Conservation (phyloP, 1,284 basidiomycete genomes). For the Ustilago xerochloae region DNA sequence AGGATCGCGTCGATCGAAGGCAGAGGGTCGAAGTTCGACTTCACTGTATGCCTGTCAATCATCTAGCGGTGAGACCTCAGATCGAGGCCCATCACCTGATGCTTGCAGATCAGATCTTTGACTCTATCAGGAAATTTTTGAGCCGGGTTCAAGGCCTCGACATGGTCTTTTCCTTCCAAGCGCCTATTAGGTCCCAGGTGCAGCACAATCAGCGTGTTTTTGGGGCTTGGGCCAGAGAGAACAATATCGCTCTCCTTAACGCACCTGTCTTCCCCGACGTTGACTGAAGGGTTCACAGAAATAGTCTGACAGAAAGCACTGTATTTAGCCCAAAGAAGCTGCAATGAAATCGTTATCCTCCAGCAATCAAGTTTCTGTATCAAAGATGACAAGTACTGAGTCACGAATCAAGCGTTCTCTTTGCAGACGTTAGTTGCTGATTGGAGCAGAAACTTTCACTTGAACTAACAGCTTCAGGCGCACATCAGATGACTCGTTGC, state of each 20-base stretch:
- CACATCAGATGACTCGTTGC: too few species aligned
- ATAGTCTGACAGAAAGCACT: too few species aligned
- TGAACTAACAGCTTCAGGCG: too few species aligned
- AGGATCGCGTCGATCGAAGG: not conserved
- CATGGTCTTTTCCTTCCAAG: slow-evolving; percentile 13
- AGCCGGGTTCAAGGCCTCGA: not conserved
- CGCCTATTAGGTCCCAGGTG: not conserved
- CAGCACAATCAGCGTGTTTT: not conserved
- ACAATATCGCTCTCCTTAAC: slow-evolving; percentile 9
- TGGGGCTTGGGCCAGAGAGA: slow-evolving; percentile 6
- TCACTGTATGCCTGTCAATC: slow-evolving; percentile 10
- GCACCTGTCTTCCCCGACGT: too few species aligned
- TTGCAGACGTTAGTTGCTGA: too few species aligned
- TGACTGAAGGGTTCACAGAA: not conserved
- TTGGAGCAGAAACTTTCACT: too few species aligned
- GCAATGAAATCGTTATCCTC: too few species aligned
- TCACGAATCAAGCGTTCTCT: too few species aligned
- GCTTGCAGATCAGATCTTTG: slow-evolving; percentile 9
- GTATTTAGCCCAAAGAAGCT: too few species aligned
- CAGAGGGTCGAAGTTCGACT: slow-evolving; percentile 10
- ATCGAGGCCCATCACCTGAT: not conserved
- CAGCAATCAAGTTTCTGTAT: too few species aligned
- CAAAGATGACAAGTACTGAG: too few species aligned
- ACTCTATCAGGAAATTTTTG: slow-evolving; percentile 3
- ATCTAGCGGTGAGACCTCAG: not conserved